Conservation (phyloP, 2,329 filamentous ascomycete species). For the Xylaria arbuscula region DNA sequence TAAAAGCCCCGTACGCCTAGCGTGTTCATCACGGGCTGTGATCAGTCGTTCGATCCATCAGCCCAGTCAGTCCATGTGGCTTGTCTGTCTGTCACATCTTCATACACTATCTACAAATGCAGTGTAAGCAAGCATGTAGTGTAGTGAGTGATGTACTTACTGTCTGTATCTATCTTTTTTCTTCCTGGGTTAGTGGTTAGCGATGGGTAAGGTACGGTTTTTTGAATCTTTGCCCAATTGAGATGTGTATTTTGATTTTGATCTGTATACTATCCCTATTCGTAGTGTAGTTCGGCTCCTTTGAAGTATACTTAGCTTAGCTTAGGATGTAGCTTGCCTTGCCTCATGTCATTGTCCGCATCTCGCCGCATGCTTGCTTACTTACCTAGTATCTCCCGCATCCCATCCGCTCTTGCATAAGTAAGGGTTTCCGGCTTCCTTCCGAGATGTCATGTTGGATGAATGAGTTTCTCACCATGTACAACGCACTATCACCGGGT, state of each 20-base stretch:
- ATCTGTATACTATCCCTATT: no score
- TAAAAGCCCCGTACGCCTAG: slow-evolving; percentile 1
- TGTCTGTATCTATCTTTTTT: no score
- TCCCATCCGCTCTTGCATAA: slow-evolving; percentile 22
- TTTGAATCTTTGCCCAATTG: slow-evolving; percentile 21
- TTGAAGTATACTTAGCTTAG: not conserved
- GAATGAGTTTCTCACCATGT: not conserved
- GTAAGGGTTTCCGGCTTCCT: slow-evolving; percentile 20
- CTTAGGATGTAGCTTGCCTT: not conserved
- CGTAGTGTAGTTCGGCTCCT: no score
- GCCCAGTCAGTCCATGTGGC: not conserved
- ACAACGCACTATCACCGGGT: no score
- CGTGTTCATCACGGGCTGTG: slow-evolving; percentile 5
- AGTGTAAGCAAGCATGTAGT: slow-evolving; percentile 23
- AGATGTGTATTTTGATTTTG: slow-evolving; percentile 17
- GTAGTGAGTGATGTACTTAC: slow-evolving; percentile 24
- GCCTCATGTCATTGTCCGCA: not conserved
- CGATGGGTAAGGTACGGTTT: slow-evolving; percentile 29
- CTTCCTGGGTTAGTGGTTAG: slow-evolving; percentile 8
- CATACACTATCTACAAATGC: not conserved
- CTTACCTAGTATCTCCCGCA: slow-evolving; percentile 6
- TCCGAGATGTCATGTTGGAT: slow-evolving; percentile 24
- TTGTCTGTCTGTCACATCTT: not conserved
- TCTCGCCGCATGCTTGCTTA: no score
- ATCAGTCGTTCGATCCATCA: slow-evolving; percentile 1